Base-by-base conservation (phyloP, 1,139 yeast genomes). In the Candida sp. region DNA sequence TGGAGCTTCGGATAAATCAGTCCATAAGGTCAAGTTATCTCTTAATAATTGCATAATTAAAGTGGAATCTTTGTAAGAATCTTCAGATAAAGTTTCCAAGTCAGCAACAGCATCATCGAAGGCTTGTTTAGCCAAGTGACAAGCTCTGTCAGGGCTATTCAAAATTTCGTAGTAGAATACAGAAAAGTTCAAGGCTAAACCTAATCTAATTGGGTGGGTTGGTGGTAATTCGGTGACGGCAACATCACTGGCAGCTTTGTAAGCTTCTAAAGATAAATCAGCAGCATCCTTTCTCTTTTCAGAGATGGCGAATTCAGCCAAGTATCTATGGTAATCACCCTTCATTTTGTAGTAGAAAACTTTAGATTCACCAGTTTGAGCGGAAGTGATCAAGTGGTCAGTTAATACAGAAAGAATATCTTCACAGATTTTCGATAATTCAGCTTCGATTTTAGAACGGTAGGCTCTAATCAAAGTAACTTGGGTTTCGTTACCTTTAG, bases 91-190 rank as follows among this genome's bases (percentile, higher is more conserved):
- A 55, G 97, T 88, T 75, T 93, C 98, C 68, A 93, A 83, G 75
- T 93, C 99, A 56, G 98, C 97, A 68, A 93, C 95, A 52, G 99
- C 99, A 66, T 93, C 99, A 68, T 93, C 98, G 60, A 93, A 93
- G 42, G 99, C 98, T 77, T 91, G 97, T 73, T 93, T 93, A 59
- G 99, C 99, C 71, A 93, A 81, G 67, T 90, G 96, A 68, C 99
- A 93, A 56, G 99, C 99, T 69, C 95, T 89, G 70, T 90, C 97
- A 58, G 98, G 98, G 49, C 97, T 89, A 73, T 90, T 90, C 73
- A 91, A 86, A 64, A 93, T 93, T 78, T 93, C 99, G 67, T 93
- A 93, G 81, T 93, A 93, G 77, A 93, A 93, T 51, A 93, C 99
- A 43, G 97, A 89, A 77, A 93, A 93, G 76, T 93, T 93, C 70